Evolutionary conservation across 805 yeast genomes (phyloP).

Genomic region (Hemisphaericaspora nanyangensis): DNA sequence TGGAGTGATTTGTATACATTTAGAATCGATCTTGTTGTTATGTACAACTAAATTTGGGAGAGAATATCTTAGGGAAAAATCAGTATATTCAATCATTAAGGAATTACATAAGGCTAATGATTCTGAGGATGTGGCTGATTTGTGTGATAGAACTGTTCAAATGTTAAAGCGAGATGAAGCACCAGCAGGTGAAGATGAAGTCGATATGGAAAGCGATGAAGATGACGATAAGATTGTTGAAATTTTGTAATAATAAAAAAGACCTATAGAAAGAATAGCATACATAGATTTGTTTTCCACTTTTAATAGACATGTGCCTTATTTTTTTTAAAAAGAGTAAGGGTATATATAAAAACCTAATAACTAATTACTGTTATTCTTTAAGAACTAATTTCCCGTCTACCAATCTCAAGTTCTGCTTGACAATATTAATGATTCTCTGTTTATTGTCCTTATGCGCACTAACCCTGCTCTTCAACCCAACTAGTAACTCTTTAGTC

Average conservation of each 20-base stretch:
- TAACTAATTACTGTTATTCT: constrained; percentile 14
- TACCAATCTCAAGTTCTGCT: constrained; percentile 52
- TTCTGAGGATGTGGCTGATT: constrained; percentile 48
- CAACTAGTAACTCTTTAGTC: constrained; percentile 58
- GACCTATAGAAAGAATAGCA: neutral
- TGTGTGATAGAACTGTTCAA: constrained; percentile 83
- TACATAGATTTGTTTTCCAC: too few relatives aligned
- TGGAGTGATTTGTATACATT: constrained; percentile 63
- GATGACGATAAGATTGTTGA: constrained; percentile 47
- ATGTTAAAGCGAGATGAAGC: constrained; percentile 90
- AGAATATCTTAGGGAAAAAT: constrained; percentile 71
- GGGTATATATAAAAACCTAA: neutral
- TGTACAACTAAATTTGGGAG: constrained; percentile 74
- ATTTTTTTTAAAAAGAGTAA: neutral
- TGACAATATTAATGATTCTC: constrained; percentile 55
- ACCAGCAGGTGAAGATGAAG: constrained; percentile 31
- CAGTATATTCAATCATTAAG: constrained; percentile 82
- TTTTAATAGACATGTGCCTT: neutral
- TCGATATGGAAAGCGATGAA: constrained; percentile 47
- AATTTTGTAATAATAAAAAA: constrained; percentile 31
- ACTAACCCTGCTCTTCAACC: constrained; percentile 58
- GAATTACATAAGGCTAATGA: constrained; percentile 69
- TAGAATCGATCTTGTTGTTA: constrained; percentile 75
- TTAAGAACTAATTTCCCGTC: constrained; percentile 43
- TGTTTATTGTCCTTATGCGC: constrained; percentile 61